Percentiles rank a stretch among this genome's conserved stretches.
phyloP scores from a whole-genome alignment of 2,329 filamentous ascomycete genomes.

The Ramichloridium luteum region DNA sequence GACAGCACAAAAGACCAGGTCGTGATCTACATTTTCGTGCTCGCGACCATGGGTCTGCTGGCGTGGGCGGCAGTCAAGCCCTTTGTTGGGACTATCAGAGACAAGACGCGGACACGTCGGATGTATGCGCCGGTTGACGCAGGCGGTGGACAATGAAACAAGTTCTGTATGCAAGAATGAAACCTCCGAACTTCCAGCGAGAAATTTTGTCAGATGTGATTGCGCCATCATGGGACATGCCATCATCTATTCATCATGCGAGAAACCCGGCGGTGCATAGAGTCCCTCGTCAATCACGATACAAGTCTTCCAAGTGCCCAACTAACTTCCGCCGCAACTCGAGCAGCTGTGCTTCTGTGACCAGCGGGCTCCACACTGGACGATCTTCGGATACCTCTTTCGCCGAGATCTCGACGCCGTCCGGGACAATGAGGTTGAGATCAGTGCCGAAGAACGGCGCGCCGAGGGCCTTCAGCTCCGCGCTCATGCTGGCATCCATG shows the following conservation, averaged over 20 bases:
- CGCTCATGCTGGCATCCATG: conserved; percentile 47
- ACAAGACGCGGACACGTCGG: conserved; percentile 28
- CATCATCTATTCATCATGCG: no score
- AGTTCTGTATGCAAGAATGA: no score
- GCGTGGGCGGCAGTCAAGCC: conserved; percentile 49
- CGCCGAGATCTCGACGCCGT: conserved; percentile 11
- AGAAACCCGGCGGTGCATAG: no score
- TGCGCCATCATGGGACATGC: no score
- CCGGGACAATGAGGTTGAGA: conserved; percentile 29
- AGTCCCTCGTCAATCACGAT: conserved; percentile 22
- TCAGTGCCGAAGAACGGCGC: conserved; percentile 50
- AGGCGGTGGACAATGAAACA: conserved; percentile 1
- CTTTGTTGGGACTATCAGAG: conserved; percentile 44
- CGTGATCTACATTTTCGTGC: conserved; percentile 54
- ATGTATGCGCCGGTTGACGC: conserved; percentile 10
- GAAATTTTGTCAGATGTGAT: no score
- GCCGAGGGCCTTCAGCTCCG: conserved; percentile 44
- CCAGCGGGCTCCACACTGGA: conserved; percentile 18
- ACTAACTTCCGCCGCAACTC: conserved; percentile 26
- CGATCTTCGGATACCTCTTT: conserved; percentile 8
- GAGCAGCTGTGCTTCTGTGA: conserved; percentile 23
- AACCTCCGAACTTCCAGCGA: no score
- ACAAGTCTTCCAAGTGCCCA: conserved; percentile 28
- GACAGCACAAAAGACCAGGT: conserved; percentile 56
- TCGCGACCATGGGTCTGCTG: conserved; percentile 48